These are phyloP conservation scores for Didymella pinodella DNA, from an alignment of 2,329 filamentous ascomycete genomes.

Conservation along the genomic window DNA sequence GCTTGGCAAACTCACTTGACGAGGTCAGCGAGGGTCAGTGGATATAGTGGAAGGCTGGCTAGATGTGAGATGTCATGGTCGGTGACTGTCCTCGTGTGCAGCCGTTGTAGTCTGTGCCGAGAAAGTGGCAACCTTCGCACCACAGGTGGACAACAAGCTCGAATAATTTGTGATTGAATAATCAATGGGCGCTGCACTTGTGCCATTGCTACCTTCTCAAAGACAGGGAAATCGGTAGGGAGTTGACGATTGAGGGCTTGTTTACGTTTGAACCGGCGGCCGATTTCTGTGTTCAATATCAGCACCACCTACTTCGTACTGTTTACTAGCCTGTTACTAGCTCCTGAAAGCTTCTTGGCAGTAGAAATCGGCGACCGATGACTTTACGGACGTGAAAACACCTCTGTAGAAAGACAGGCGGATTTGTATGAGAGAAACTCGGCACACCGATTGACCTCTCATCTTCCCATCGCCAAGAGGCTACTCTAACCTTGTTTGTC, in stretches of 20 bases:
- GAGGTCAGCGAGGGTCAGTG: constrained; percentile 84
- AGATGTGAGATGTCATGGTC: constrained; percentile 82
- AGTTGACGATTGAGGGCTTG: neutral
- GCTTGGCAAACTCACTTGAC: constrained; percentile 69
- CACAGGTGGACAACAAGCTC: constrained; percentile 42
- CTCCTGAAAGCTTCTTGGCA: too few relatives aligned
- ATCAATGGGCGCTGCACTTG: constrained; percentile 46
- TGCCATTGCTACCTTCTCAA: constrained; percentile 30
- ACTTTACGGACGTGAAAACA: too few relatives aligned
- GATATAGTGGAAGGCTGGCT: constrained; percentile 78
- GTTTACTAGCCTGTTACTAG: too few relatives aligned
- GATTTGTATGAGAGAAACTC: too few relatives aligned
- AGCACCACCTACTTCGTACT: too few relatives aligned
- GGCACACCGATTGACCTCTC: too few relatives aligned
- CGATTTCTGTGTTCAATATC: too few relatives aligned
- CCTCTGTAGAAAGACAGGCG: too few relatives aligned
- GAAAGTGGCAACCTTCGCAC: constrained; percentile 30
- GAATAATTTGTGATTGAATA: constrained; percentile 49
- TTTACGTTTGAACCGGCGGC: too few relatives aligned
- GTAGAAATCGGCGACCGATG: too few relatives aligned
- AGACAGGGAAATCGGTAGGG: neutral
- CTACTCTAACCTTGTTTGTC: too few relatives aligned
- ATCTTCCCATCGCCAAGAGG: too few relatives aligned
- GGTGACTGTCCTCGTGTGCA: constrained; percentile 56
- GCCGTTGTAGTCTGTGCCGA: constrained; percentile 23